phyloP scores from a whole-genome alignment of 148 eudicot genomes.

The Linanthus parryae region DNA sequence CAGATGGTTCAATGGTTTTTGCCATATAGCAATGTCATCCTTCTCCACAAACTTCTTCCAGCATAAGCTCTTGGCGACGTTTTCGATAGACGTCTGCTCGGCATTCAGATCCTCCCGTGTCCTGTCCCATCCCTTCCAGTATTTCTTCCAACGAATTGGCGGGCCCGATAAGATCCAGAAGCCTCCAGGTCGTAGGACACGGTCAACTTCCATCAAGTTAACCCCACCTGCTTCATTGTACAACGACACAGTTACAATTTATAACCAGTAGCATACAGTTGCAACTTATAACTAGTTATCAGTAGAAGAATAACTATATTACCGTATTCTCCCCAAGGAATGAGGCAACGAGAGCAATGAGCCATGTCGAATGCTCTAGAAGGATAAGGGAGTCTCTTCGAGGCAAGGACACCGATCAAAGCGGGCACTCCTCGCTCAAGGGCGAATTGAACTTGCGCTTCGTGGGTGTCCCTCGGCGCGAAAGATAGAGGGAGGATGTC shows the following conservation, averaged over 20 bases:
- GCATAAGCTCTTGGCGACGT: slow-evolving; percentile 58
- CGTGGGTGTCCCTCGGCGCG: slow-evolving; percentile 77
- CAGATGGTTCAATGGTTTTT: slow-evolving; percentile 61
- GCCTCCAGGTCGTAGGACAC: slow-evolving; percentile 74
- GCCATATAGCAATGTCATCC: slow-evolving; percentile 76
- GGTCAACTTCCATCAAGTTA: slow-evolving; percentile 68
- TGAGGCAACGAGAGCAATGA: slow-evolving; percentile 88
- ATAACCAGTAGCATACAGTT: no score
- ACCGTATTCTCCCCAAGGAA: slow-evolving; percentile 80
- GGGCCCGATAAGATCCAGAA: slow-evolving; percentile 82
- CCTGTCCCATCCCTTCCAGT: slow-evolving; percentile 76
- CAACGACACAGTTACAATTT: no score
- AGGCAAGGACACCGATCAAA: slow-evolving; percentile 55
- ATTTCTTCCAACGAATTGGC: slow-evolving; percentile 46
- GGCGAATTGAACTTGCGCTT: slow-evolving; percentile 85
- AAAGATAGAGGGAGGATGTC: slow-evolving; percentile 60
- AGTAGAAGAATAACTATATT: slow-evolving; percentile 5
- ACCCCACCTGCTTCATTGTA: slow-evolving; percentile 39
- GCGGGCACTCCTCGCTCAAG: slow-evolving; percentile 77
- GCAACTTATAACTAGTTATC: no score
- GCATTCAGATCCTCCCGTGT: slow-evolving; percentile 56
- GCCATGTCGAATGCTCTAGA: slow-evolving; percentile 82
- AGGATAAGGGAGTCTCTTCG: slow-evolving; percentile 71
- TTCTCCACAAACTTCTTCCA: slow-evolving; percentile 66
- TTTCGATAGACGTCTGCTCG: slow-evolving; percentile 67